A percentile compares a stretch with the other conserved stretches of the same genome.
phyloP scores from a whole-genome alignment of 305 asterid species.

The Lippia alba region DNA sequence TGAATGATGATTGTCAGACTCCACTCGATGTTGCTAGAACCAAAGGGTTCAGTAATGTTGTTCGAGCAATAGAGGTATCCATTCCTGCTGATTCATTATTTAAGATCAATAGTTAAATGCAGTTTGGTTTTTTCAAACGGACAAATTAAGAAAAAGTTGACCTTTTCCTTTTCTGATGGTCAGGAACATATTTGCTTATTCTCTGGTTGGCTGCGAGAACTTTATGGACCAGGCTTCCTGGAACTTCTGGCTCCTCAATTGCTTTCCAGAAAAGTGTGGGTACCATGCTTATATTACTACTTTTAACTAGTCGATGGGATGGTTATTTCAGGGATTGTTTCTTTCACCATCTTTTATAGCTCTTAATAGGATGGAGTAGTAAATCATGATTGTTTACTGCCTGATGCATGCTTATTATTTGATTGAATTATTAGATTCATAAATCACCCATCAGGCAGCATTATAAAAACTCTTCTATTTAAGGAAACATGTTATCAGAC shows the following conservation, averaged over 20 bases:
- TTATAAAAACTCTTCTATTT: not conserved
- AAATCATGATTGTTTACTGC: constrained; percentile 1
- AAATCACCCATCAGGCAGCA: constrained; percentile 5
- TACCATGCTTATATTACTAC: constrained; percentile 26
- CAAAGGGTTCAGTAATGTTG: constrained; percentile 81
- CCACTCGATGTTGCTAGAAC: constrained; percentile 92
- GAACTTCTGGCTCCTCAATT: constrained; percentile 80
- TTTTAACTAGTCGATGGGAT: not conserved
- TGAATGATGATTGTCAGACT: constrained; percentile 91
- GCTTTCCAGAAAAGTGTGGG: constrained; percentile 93
- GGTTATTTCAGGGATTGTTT: constrained; percentile 11
- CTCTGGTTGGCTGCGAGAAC: constrained; percentile 90
- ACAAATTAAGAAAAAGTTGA: not conserved
- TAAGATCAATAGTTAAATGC: constrained; percentile 9
- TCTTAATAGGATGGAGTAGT: not conserved
- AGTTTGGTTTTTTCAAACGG: not conserved
- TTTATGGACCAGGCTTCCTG: constrained; percentile 85
- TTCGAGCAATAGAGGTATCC: constrained; percentile 87
- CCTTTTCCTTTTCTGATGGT: constrained; percentile 34
- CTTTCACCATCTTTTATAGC: not conserved
- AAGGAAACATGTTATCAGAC: not conserved
- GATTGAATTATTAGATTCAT: not conserved
- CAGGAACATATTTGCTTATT: constrained; percentile 82
- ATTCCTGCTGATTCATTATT: constrained; percentile 26
- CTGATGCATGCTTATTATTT: constrained; percentile 5